Evolutionary conservation across 768 basidiomycete genomes (phyloP).

Genomic region (Auriscalpium microsporum): DNA sequence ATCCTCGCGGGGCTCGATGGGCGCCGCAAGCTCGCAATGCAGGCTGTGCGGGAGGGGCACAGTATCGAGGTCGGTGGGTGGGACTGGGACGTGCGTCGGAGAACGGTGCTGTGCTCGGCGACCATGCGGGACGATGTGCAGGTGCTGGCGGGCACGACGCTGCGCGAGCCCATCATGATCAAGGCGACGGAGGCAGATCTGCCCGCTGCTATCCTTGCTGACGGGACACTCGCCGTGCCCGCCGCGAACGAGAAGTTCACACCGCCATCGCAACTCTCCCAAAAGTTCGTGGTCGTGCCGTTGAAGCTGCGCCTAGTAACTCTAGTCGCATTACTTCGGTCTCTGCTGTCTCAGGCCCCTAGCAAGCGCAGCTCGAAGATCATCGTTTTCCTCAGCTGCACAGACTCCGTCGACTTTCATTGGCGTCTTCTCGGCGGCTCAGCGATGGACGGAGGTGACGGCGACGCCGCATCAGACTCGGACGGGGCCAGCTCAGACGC

Average conservation of each 20-base stretch:
- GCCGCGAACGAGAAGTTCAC: slow-evolving; percentile 57
- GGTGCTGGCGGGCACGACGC: slow-evolving; percentile 76
- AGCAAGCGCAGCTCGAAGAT: slow-evolving; percentile 54
- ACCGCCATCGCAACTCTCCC: slow-evolving; percentile 86
- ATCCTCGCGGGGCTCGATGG: slow-evolving; percentile 86
- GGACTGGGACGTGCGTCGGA: slow-evolving; percentile 71
- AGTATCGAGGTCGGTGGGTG: slow-evolving; percentile 72
- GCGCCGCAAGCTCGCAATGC: slow-evolving; percentile 58
- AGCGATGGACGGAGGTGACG: slow-evolving; percentile 43
- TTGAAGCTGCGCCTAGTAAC: slow-evolving; percentile 92
- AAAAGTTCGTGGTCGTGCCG: slow-evolving; percentile 85
- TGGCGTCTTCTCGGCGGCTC: slow-evolving; percentile 77
- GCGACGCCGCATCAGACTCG: slow-evolving; percentile 8
- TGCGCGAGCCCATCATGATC: slow-evolving; percentile 75
- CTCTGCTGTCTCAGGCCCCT: slow-evolving; percentile 58
- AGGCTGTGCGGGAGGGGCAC: slow-evolving; percentile 58
- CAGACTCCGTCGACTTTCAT: slow-evolving; percentile 96
- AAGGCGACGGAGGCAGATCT: slow-evolving; percentile 54
- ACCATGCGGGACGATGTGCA: slow-evolving; percentile 95
- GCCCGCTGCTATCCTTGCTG: slow-evolving; percentile 20
- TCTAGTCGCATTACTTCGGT: slow-evolving; percentile 77
- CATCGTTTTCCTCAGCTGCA: slow-evolving; percentile 94
- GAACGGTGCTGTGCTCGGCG: slow-evolving; percentile 92
- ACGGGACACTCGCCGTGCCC: slow-evolving; percentile 14
- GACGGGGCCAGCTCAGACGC: slow-evolving; percentile 13